Evolutionary conservation across 495 filamentous ascomycete species (phyloP).

Genomic region (Penicillium maclennaniae): DNA sequence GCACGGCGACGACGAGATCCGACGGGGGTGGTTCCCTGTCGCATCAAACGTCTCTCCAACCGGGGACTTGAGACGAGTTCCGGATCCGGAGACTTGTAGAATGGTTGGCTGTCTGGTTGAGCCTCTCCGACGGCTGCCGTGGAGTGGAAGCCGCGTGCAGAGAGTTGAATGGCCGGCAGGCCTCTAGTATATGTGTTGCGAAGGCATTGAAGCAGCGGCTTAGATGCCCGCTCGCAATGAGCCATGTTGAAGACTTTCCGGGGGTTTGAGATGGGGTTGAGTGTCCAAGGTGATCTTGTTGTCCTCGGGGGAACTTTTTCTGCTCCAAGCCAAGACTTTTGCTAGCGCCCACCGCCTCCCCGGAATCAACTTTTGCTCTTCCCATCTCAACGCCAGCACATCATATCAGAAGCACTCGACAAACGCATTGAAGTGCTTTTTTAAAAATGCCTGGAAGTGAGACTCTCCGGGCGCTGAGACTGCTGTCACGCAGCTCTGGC

Average conservation of each 20-base stretch:
- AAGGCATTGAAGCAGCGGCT: constrained; percentile 62
- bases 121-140: constrained; percentile 36
- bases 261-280: constrained; percentile 17
- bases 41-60: constrained; percentile 57
- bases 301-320: constrained; percentile 40
- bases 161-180: constrained; percentile 30
- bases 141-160: constrained; percentile 38
- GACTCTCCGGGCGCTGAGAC: constrained; percentile 33
- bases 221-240: constrained; percentile 63
- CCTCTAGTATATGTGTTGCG: constrained; percentile 43
- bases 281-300: constrained; percentile 20
- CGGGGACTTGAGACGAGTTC: constrained; percentile 48
- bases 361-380: constrained; percentile 39
- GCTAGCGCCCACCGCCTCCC: constrained; percentile 34
- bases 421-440: not conserved
- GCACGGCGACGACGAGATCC: constrained; percentile 82
- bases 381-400: constrained; percentile 15
- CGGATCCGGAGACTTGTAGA: constrained; percentile 46
- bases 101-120: constrained; percentile 37
- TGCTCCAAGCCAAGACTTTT: constrained; percentile 36
- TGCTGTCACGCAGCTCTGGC: constrained; percentile 42
- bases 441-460: constrained; percentile 39
- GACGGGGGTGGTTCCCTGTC: constrained; percentile 56
- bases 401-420: constrained; percentile 7
- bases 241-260: constrained; percentile 50